phyloP scores from a whole-genome alignment of 257 asterid species.

The Fraxinus excelsior region DNA sequence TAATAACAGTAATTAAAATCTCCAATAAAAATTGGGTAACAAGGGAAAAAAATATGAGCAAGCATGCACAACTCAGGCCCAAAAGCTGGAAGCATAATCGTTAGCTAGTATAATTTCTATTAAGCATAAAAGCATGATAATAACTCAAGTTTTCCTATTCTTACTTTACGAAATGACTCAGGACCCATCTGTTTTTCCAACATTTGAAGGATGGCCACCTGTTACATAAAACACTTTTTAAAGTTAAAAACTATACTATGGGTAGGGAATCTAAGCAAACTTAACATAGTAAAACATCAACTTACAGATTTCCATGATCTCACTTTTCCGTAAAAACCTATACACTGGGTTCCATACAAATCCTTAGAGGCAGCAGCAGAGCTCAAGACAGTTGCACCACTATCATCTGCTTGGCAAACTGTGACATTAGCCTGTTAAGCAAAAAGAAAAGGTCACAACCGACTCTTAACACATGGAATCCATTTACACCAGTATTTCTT shows the following conservation, averaged over 20 bases:
- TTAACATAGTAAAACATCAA: slow-evolving; percentile 24
- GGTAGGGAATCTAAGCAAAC: slow-evolving; percentile 10
- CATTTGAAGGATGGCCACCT: slow-evolving; percentile 99
- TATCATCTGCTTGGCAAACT: slow-evolving; percentile 92
- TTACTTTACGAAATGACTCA: slow-evolving; percentile 93
- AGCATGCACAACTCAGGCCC: slow-evolving; percentile 7
- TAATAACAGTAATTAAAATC: slow-evolving; percentile 12
- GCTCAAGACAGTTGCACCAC: slow-evolving; percentile 93
- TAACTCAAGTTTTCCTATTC: slow-evolving; percentile 28
- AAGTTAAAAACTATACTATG: slow-evolving; percentile 20
- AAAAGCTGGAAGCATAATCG: slow-evolving; percentile 20
- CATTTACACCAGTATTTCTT: slow-evolving; percentile 8
- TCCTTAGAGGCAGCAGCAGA: slow-evolving; percentile 79
- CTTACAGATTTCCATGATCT: slow-evolving; percentile 99
- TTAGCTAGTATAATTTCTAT: slow-evolving; percentile 9
- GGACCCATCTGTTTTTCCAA: slow-evolving; percentile 99
- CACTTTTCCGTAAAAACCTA: slow-evolving; percentile 95
- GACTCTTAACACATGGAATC: not conserved
- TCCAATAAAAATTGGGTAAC: slow-evolving; percentile 5
- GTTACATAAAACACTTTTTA: slow-evolving; percentile 18
- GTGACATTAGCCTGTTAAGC: slow-evolving; percentile 80
- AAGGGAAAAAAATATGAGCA: not conserved
- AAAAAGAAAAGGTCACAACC: slow-evolving; percentile 24
- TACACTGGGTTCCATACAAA: slow-evolving; percentile 84
- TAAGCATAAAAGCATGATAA: not conserved